Conservation (phyloP, 495 filamentous ascomycete species). For the Podospora fimiseda region DNA sequence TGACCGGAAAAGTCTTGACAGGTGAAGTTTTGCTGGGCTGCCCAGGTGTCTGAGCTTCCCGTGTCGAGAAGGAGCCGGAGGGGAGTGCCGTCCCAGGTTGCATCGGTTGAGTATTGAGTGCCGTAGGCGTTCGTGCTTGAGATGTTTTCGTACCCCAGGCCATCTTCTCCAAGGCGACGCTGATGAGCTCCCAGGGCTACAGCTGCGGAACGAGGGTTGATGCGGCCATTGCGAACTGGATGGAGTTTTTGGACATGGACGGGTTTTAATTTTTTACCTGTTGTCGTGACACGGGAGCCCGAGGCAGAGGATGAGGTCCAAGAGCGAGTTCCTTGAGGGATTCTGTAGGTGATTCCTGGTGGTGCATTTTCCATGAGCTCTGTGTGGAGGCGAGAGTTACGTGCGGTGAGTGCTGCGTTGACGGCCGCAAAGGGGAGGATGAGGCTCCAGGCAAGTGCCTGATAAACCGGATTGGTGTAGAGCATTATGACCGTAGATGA, state of each 20-base stretch:
- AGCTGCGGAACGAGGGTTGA: conserved; percentile 24
- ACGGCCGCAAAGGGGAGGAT: background rate
- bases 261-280: background rate
- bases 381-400: background rate
- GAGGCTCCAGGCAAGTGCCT: background rate
- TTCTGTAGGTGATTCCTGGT: conserved; percentile 19
- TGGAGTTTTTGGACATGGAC: conserved; percentile 18
- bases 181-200: conserved; percentile 29
- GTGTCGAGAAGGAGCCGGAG: conserved; percentile 52
- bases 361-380: conserved; percentile 11
- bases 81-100: conserved; percentile 22
- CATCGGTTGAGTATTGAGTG: conserved; percentile 33
- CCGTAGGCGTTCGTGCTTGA: conserved; percentile 31
- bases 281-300: background rate
- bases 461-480: too few relatives aligned
- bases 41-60: conserved; percentile 59
- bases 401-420: background rate
- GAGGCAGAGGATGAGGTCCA: background rate
- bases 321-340: conserved; percentile 10
- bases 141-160: conserved; percentile 33
- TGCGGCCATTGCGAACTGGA: conserved; percentile 7
- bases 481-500: background rate
- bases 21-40: conserved; percentile 18
- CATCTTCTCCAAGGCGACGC: conserved; percentile 17
- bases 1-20: conserved; percentile 24